Percentiles rank a stretch among this genome's conserved stretches.
Conservation (phyloP, 225 moss, liverwort and hornwort species). For the Sphagnum tenellum region DNA sequence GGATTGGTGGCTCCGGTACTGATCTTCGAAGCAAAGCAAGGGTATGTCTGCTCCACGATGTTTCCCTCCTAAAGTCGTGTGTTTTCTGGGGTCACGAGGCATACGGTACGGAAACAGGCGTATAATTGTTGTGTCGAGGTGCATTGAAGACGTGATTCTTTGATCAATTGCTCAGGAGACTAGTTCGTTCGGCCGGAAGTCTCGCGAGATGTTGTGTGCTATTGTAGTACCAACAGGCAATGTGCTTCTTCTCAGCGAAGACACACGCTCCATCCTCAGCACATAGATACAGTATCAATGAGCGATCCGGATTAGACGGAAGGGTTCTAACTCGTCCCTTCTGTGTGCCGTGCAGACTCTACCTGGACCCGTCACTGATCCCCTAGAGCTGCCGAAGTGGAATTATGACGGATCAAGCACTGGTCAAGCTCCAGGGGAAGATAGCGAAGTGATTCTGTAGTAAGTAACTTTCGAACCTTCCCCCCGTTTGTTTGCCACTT, state of each 20-base stretch:
- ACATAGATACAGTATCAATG: too few species aligned
- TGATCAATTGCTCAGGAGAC: too few species aligned
- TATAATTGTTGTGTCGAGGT: too few species aligned
- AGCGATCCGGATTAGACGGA: too few species aligned
- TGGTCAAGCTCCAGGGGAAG: slow-evolving; percentile 28
- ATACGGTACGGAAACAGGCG: too few species aligned
- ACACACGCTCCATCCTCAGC: too few species aligned
- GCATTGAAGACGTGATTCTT: not conserved
- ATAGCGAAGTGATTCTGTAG: slow-evolving; percentile 44
- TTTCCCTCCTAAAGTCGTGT: not conserved
- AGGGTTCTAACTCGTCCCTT: too few species aligned
- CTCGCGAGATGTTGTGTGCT: too few species aligned
- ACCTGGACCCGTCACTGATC: slow-evolving; percentile 15
- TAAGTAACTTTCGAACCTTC: not conserved
- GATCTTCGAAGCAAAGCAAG: slow-evolving; percentile 46
- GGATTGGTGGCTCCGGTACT: slow-evolving; percentile 38
- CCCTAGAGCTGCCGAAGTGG: slow-evolving; percentile 25
- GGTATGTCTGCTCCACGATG: slow-evolving; percentile 8
- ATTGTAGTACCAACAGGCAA: too few species aligned
- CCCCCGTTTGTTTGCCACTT: not conserved
- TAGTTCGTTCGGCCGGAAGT: too few species aligned
- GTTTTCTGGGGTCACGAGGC: not conserved
- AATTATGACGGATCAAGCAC: slow-evolving; percentile 50
- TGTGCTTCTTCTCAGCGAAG: too few species aligned
- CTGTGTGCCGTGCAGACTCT: slow-evolving; percentile 20